Conservation (phyloP, 2,329 filamentous ascomycete species). For the Xylaria sp. region DNA sequence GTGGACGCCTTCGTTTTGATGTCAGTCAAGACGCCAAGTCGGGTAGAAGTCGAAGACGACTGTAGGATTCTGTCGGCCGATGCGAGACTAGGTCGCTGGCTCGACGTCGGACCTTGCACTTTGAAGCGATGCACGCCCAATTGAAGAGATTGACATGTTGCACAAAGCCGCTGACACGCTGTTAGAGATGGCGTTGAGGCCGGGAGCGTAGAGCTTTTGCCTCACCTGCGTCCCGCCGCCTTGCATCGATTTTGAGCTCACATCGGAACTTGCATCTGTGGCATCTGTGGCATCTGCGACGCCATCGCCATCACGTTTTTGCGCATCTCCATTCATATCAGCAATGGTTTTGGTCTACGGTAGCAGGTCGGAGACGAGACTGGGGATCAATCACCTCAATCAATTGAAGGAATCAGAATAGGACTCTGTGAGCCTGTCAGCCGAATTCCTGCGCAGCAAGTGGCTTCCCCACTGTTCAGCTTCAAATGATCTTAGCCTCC, state of each 20-base stretch:
- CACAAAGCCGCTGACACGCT: neutral
- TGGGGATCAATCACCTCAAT: neutral
- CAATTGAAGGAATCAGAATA: neutral
- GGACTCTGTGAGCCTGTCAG: neutral
- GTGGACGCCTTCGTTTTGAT: neutral
- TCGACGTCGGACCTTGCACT: conserved; percentile 3
- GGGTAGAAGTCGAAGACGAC: conserved; percentile 8
- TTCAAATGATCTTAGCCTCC: neutral
- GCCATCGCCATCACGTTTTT: neutral
- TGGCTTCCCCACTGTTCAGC: neutral
- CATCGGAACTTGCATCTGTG: neutral
- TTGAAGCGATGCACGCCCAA: conserved; percentile 17
- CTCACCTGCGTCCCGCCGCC: neutral
- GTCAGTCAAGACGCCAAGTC: neutral
- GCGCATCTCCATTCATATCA: neutral
- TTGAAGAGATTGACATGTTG: conserved; percentile 16
- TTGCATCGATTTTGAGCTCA: neutral
- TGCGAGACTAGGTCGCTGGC: neutral
- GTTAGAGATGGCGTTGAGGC: neutral
- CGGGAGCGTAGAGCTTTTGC: neutral
- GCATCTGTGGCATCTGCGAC: neutral
- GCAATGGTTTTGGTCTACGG: neutral
- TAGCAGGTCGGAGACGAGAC: neutral
- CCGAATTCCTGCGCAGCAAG: neutral
- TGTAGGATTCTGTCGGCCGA: neutral